Conservation (phyloP, 805 yeast genomes). For the Zygoascus bituminiphila region DNA sequence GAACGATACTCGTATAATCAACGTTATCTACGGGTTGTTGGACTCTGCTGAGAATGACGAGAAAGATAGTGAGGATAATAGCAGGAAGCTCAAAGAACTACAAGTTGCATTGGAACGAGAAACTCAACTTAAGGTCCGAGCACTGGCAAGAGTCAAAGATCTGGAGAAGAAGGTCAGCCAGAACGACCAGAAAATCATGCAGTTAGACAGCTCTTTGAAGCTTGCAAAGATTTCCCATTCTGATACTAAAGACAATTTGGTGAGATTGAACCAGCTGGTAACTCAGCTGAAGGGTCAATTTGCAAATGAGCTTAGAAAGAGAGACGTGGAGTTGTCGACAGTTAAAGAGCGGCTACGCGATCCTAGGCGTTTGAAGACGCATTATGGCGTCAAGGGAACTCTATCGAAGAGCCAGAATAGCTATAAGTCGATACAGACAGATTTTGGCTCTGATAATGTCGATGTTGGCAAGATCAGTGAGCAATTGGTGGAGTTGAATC, state of each 20-base stretch:
- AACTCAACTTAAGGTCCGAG: neutral
- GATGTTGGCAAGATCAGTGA: neutral
- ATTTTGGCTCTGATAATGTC: neutral
- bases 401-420: constrained; percentile 11
- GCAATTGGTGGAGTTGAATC: constrained; percentile 7
- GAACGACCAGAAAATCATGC: constrained; percentile 2
- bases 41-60: constrained; percentile 15
- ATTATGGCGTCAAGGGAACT: constrained; percentile 13
- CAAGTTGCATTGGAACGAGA: constrained; percentile 9
- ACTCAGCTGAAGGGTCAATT: constrained; percentile 14
- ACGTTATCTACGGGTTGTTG: constrained; percentile 20
- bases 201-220: constrained; percentile 5
- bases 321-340: constrained; percentile 19
- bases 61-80: constrained; percentile 8
- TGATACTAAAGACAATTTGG: constrained; percentile 6
- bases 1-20: constrained; percentile 19
- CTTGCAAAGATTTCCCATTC: constrained; percentile 1
- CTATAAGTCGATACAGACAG: constrained; percentile 1
- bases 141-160: constrained; percentile 6
- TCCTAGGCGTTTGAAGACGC: constrained; percentile 10
- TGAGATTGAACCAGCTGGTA: constrained; percentile 7
- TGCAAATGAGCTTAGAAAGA: constrained; percentile 19
- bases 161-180: constrained; percentile 9
- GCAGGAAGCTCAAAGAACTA: constrained; percentile 9
- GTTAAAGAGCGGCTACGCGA: constrained; percentile 18